Percentiles rank a stretch among this genome's conserved stretches.
Evolutionary conservation across 768 basidiomycete species (phyloP).

Genomic region (Russula virescens): DNA sequence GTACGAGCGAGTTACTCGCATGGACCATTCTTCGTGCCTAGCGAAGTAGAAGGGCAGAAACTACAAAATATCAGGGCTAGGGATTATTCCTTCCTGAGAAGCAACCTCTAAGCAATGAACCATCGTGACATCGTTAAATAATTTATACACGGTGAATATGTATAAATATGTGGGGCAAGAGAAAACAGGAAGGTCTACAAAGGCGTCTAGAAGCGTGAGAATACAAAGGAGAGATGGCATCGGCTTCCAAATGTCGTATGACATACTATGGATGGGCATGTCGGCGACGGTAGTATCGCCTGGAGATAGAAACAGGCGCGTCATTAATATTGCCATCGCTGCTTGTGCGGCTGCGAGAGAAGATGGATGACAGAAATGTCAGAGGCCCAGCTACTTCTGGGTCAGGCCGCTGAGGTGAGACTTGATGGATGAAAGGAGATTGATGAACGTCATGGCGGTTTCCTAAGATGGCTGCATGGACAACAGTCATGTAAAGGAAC

Average conservation of each 20-base stretch:
- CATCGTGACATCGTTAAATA: neutral
- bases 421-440: neutral
- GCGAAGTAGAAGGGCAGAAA: neutral
- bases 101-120: neutral
- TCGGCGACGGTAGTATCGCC: slow-evolving; percentile 11
- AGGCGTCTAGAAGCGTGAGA: neutral
- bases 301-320: neutral
- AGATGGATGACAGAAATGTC: neutral
- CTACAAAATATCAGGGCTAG: neutral
- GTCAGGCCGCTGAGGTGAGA: neutral
- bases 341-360: neutral
- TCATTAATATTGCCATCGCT: neutral
- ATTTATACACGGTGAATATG: neutral
- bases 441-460: neutral
- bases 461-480: slow-evolving; percentile 6
- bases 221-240: neutral
- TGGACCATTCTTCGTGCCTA: no score
- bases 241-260: neutral
- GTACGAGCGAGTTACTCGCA: no score
- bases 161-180: neutral
- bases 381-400: neutral
- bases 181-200: neutral
- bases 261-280: slow-evolving; percentile 10
- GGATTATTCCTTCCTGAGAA: neutral
- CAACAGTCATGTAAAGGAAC: neutral